phyloP scores from a whole-genome alignment of 1,284 basidiomycete species.

The Apiotrichum brassicae region DNA sequence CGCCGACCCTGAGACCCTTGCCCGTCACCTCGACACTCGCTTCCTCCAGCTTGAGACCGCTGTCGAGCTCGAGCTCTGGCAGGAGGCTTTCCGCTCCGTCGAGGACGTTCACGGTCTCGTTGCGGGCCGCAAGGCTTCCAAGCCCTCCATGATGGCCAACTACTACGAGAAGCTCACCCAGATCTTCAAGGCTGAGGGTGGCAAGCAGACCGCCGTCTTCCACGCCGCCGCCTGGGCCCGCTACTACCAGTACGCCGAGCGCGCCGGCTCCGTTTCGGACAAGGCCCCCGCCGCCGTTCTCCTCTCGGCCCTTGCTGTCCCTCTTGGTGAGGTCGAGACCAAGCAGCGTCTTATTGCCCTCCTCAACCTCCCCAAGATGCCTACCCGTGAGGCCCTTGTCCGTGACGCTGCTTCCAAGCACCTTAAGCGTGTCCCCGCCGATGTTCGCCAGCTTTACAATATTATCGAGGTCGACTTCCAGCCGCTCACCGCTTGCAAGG shows the following conservation, averaged over 20 bases:
- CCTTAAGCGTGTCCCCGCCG: slow-evolving; percentile 70
- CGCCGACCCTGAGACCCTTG: slow-evolving; percentile 89
- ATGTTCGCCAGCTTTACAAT: slow-evolving; percentile 76
- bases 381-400: slow-evolving; percentile 78
- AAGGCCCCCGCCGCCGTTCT: slow-evolving; percentile 87
- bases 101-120: slow-evolving; percentile 97
- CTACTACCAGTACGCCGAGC: slow-evolving; percentile 56
- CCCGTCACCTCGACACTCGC: slow-evolving; percentile 95
- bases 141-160: slow-evolving; percentile 95
- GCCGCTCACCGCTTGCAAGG: slow-evolving; percentile 78
- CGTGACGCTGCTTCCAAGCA: slow-evolving; percentile 81
- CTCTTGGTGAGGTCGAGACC: slow-evolving; percentile 66
- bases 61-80: slow-evolving; percentile 98
- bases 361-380: slow-evolving; percentile 76
- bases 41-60: slow-evolving; percentile 98
- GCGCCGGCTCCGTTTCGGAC: slow-evolving; percentile 63
- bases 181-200: slow-evolving; percentile 63
- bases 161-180: slow-evolving; percentile 98
- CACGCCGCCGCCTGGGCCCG: slow-evolving; percentile 95
- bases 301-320: slow-evolving; percentile 87
- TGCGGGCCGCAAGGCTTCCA: slow-evolving; percentile 71
- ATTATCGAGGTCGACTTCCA: slow-evolving; percentile 93
- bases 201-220: slow-evolving; percentile 76
- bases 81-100: slow-evolving; percentile 96
- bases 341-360: slow-evolving; percentile 77